These are phyloP conservation scores for Prunus davidiana DNA, from an alignment of 306 rosid genomes.

Conservation along the genomic window DNA sequence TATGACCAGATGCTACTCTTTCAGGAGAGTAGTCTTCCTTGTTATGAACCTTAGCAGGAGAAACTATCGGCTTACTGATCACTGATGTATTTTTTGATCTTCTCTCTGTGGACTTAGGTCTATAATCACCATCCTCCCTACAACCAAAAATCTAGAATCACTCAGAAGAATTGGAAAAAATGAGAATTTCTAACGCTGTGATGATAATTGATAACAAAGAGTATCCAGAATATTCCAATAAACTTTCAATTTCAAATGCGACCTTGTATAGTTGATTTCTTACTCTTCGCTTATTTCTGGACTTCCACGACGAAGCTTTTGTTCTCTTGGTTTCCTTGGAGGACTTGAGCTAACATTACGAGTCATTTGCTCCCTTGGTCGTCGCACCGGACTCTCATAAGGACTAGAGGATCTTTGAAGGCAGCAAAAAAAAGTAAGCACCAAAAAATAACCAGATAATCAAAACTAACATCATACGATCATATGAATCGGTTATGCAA, in stretches of 20 bases:
- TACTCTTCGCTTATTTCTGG: constrained; percentile 48
- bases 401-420: constrained; percentile 40
- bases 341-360: constrained; percentile 51
- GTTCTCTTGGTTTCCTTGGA: constrained; percentile 44
- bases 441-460: constrained; percentile 5
- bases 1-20: constrained; percentile 28
- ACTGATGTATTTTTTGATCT: constrained; percentile 40
- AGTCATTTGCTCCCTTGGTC: constrained; percentile 36
- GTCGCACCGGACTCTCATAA: constrained; percentile 36
- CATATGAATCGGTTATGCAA: not conserved
- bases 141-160: constrained; percentile 15
- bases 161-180: constrained; percentile 8
- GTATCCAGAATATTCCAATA: constrained; percentile 5
- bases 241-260: constrained; percentile 1
- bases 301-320: constrained; percentile 40
- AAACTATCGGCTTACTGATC: constrained; percentile 37
- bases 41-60: constrained; percentile 35
- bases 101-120: constrained; percentile 38
- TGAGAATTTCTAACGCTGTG: not conserved
- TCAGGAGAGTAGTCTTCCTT: constrained; percentile 48
- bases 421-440: constrained; percentile 10
- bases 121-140: constrained; percentile 46
- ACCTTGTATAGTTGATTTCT: constrained; percentile 44
- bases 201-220: not conserved
- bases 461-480: not conserved